Base-by-base conservation (phyloP, 164 flowering plant genomes). In the Stephania cephalantha region DNA sequence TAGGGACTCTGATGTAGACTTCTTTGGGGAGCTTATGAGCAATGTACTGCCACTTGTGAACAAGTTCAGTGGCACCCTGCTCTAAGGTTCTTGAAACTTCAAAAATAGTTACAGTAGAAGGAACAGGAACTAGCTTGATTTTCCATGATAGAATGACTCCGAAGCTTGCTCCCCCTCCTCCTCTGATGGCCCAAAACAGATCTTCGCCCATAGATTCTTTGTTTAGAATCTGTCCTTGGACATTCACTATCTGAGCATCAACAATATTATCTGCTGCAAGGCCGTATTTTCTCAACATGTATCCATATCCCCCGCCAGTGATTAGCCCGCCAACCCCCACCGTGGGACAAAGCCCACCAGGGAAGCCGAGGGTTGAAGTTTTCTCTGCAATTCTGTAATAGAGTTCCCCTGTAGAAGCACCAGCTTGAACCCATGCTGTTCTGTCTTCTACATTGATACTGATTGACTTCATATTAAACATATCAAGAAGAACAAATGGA, bases 281-380 rank as follows among this genome's bases (percentile, higher is more conserved):
- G 58, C 73, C 73, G 35, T 71, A 73, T n/a, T 58, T 73, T 18
- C 74, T 58, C 50, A 73, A 42, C 67, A 73, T 42, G 25, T 66
- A 31, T n/a, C 74, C 74, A 20, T 15, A 4, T 20, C 74, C 74
- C n/a, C 68, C 74, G n/a, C 74, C 74, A 44, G 68, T 61, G 46
- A 73, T 13, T 17, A 58, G 50, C 30, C 74, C 68, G 7, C 74
- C 68, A n/a, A 58, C 52, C 18, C 68, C 74, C 0, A 73, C 50
- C 11, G 74, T 61, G 15, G n/a, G 50, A 18, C 74, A 73, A 15
- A 13, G 1, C 5, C 74, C 74, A 2, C 30, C 74, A 0, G 74
- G 74, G 44, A 73, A 73, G 12, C 68, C 74, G 42, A 25, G 13
- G 7, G 68, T 73, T n/a, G 44, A n/a, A 15, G 52, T 73, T 7